A percentile compares a stretch with the other conserved stretches of the same genome.
Evolutionary conservation across 2,329 filamentous ascomycete species (phyloP).

Genomic region (Exophiala mesophila): DNA sequence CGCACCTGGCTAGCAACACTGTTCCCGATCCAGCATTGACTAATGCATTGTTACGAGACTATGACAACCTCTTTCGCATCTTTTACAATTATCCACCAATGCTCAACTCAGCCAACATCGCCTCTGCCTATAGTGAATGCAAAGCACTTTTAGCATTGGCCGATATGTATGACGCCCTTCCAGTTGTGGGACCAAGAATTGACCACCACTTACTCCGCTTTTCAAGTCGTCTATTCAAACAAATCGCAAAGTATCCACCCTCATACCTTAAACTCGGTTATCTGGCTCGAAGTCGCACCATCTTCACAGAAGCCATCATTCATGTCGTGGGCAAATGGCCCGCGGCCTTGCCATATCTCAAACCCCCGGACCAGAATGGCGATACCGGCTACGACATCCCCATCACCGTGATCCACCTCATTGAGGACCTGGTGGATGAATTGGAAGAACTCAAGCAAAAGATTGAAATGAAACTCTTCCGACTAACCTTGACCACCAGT

Average conservation of each 20-base stretch:
- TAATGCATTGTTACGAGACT: constrained; percentile 78
- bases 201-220: constrained; percentile 94
- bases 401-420: constrained; percentile 73
- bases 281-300: constrained; percentile 74
- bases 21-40: constrained; percentile 56
- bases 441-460: constrained; percentile 75
- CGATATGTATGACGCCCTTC: constrained; percentile 90
- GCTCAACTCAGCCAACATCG: constrained; percentile 81
- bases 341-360: constrained; percentile 68
- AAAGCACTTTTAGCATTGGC: constrained; percentile 82
- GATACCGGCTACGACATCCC: constrained; percentile 54
- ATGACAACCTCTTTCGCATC: constrained; percentile 90
- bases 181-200: constrained; percentile 80
- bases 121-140: constrained; percentile 88
- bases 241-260: constrained; percentile 93
- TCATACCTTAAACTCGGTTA: constrained; percentile 88
- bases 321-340: constrained; percentile 97
- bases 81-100: constrained; percentile 90
- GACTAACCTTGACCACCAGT: constrained; percentile 70
- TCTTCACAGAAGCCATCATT: constrained; percentile 81
- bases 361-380: constrained; percentile 43
- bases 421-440: constrained; percentile 93
- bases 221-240: constrained; percentile 85
- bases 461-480: constrained; percentile 76
- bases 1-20: constrained; percentile 38